Evolutionary conservation across 106 monocot species (phyloP).

Genomic region (Dendrobium chrysotoxum): DNA sequence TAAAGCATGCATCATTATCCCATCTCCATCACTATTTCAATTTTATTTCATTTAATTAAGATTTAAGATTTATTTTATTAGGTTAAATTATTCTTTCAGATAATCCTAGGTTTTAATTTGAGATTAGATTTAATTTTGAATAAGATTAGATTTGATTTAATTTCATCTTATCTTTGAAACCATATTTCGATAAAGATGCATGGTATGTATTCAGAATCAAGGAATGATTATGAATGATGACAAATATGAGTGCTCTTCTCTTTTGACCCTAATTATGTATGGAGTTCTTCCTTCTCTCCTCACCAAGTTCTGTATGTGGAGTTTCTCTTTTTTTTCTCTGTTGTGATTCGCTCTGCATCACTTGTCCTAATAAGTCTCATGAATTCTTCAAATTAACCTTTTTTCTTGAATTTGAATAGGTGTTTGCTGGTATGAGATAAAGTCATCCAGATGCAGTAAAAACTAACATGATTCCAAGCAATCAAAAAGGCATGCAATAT

Average conservation of each 20-base stretch:
- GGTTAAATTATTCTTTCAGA: neutral
- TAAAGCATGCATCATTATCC: neutral
- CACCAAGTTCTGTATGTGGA: neutral
- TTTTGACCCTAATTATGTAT: neutral
- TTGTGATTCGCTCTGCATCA: neutral
- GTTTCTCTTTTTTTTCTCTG: neutral
- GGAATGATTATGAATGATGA: neutral
- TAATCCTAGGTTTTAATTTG: neutral
- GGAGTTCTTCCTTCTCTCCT: neutral
- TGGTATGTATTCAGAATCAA: neutral
- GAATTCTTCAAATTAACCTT: neutral
- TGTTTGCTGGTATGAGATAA: neutral
- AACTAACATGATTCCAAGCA: neutral
- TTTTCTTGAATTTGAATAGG: neutral
- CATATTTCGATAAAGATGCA: neutral
- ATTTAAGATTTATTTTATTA: neutral
- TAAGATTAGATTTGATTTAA: neutral
- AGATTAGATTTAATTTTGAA: neutral
- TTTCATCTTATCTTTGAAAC: neutral
- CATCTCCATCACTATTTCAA: neutral
- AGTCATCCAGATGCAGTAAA: neutral
- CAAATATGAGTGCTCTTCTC: neutral
- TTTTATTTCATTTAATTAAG: neutral
- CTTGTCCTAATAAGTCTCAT: neutral
- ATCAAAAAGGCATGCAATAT: neutral